Evolutionary conservation across 352 stramenopile genomes (phyloP).

Genomic region (Phytophthora palmivora): DNA sequence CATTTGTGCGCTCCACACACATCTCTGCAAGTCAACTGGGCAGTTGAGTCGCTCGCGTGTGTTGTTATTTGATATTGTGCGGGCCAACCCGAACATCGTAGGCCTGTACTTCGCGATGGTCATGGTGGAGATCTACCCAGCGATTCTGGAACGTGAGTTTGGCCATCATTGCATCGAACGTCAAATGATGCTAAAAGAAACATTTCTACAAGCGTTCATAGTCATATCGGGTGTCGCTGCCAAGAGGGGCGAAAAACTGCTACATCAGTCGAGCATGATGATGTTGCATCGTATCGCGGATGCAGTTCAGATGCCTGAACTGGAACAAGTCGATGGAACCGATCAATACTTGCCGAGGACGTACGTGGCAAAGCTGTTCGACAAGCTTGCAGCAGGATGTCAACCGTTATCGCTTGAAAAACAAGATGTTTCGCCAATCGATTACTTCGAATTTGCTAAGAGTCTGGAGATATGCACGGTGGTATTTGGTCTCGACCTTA

Average conservation of each 20-base stretch:
- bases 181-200: slow-evolving; percentile 33
- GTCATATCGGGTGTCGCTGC: slow-evolving; percentile 31
- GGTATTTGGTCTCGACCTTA: slow-evolving; percentile 17
- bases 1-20: slow-evolving; percentile 45
- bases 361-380: slow-evolving; percentile 19
- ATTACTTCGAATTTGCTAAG: slow-evolving; percentile 34
- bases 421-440: not conserved
- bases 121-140: slow-evolving; percentile 47
- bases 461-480: slow-evolving; percentile 35
- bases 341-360: slow-evolving; percentile 5
- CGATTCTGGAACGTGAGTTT: slow-evolving; percentile 41
- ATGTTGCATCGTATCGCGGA: slow-evolving; percentile 46
- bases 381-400: slow-evolving; percentile 3
- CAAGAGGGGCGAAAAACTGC: slow-evolving; percentile 40
- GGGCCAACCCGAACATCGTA: slow-evolving; percentile 47
- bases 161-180: slow-evolving; percentile 38
- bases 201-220: slow-evolving; percentile 39
- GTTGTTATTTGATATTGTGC: slow-evolving; percentile 55
- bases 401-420: not conserved
- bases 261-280: slow-evolving; percentile 38
- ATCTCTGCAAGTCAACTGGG: slow-evolving; percentile 36
- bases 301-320: slow-evolving; percentile 41
- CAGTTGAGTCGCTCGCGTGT: slow-evolving; percentile 40
- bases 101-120: slow-evolving; percentile 47
- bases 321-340: slow-evolving; percentile 25